Percentiles rank a stretch among this genome's conserved stretches.
These are phyloP conservation scores for Phialophora verrucosa DNA, from an alignment of 2,329 filamentous ascomycete species.

Conservation along the genomic window DNA sequence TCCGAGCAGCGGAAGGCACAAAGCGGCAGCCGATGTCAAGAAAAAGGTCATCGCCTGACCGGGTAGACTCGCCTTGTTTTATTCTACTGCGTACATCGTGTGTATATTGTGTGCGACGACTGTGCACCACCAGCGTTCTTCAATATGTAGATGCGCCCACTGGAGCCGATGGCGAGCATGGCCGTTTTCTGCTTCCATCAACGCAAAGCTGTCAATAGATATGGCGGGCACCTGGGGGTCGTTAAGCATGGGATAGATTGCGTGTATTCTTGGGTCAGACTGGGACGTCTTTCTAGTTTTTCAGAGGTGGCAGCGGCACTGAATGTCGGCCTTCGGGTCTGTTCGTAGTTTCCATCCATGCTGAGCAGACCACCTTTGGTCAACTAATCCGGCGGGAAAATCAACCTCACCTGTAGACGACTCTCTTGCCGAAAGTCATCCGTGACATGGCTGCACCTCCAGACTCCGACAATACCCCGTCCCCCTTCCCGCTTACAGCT, in stretches of 20 bases:
- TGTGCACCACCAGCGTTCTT: no score
- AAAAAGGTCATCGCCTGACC: not conserved
- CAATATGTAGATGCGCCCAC: not conserved
- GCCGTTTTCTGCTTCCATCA: not conserved
- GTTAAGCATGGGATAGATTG: not conserved
- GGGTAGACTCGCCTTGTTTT: not conserved
- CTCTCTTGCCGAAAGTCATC: not conserved
- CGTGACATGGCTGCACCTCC: slow-evolving; percentile 10
- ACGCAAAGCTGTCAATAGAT: not conserved
- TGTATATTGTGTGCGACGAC: no score
- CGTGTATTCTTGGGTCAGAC: not conserved
- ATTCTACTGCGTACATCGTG: not conserved
- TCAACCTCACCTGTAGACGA: not conserved
- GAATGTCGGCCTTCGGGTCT: slow-evolving; percentile 13
- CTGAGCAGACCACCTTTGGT: slow-evolving; percentile 11
- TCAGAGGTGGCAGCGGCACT: not conserved
- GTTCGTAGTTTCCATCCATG: slow-evolving; percentile 12
- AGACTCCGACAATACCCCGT: slow-evolving; percentile 16
- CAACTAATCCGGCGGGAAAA: slow-evolving; percentile 15
- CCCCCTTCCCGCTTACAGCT: slow-evolving; percentile 55
- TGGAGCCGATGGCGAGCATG: not conserved
- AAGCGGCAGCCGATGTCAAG: not conserved
- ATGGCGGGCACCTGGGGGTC: not conserved
- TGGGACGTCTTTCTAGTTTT: not conserved
- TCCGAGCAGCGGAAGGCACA: slow-evolving; percentile 21